Evolutionary conservation across 495 filamentous ascomycete genomes (phyloP).

Genomic region (Neohortaea acidophila): DNA sequence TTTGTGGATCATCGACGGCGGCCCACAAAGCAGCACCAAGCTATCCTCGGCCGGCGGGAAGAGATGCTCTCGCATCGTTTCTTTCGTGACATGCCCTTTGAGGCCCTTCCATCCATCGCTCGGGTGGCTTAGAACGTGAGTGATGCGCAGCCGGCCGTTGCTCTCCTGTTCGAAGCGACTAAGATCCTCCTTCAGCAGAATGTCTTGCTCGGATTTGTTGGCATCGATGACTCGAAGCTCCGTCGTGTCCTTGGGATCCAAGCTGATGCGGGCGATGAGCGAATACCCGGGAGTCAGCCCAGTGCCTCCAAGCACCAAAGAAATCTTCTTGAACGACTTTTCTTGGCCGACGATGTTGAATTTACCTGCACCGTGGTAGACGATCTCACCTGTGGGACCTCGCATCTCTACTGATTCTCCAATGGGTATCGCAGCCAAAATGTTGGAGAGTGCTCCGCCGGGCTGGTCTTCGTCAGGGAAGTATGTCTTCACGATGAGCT

Average conservation of each 20-base stretch:
- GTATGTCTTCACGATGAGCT: constrained; percentile 15
- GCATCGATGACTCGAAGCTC: constrained; percentile 23
- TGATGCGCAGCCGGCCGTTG: constrained; percentile 19
- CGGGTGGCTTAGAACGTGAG: constrained; percentile 21
- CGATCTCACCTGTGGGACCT: constrained; percentile 12
- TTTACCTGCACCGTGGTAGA: constrained; percentile 7
- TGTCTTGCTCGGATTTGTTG: constrained; percentile 28
- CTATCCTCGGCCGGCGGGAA: constrained; percentile 20
- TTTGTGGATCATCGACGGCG: constrained; percentile 24
- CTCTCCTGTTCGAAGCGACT: constrained; percentile 17
- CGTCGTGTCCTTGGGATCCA: constrained; percentile 13
- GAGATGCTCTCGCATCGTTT: constrained; percentile 18
- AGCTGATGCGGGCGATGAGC: constrained; percentile 18
- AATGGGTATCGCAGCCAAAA: constrained; percentile 15
- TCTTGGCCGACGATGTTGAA: constrained; percentile 9
- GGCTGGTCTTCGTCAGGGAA: constrained; percentile 15
- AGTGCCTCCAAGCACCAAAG: constrained; percentile 6
- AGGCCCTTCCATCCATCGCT: constrained; percentile 19
- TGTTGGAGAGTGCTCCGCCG: constrained; percentile 15
- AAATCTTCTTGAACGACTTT: constrained; percentile 1
- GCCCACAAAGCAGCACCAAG: constrained; percentile 21
- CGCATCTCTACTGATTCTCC: constrained; percentile 13
- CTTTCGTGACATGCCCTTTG: constrained; percentile 18
- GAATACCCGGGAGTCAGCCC: constrained; percentile 23
- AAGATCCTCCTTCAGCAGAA: constrained; percentile 17